phyloP scores from a whole-genome alignment of 768 basidiomycete genomes.

The Panaeolus papilionaceus region DNA sequence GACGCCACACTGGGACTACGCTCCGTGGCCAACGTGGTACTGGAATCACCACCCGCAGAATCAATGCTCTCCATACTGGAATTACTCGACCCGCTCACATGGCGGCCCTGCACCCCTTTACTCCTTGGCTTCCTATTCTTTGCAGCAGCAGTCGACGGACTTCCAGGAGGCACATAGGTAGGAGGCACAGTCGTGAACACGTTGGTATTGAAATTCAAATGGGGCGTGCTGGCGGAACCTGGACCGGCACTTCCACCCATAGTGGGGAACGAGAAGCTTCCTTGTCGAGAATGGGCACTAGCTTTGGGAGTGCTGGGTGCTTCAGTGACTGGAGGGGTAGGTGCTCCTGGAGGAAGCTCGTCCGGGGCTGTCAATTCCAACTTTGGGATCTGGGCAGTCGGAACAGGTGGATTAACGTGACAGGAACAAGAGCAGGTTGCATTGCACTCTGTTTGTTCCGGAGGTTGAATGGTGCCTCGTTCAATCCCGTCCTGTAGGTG shows the following conservation, averaged over 20 bases:
- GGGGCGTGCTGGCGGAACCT: slow-evolving; percentile 23
- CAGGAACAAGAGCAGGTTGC: slow-evolving; percentile 1
- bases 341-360: slow-evolving; percentile 15
- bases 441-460: neutral
- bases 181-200: slow-evolving; percentile 53
- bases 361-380: neutral
- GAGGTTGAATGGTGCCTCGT: slow-evolving; percentile 8
- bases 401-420: neutral
- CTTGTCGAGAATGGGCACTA: slow-evolving; percentile 30
- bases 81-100: slow-evolving; percentile 5
- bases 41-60: no score
- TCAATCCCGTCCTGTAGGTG: slow-evolving; percentile 26
- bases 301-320: slow-evolving; percentile 43
- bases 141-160: slow-evolving; percentile 32
- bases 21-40: no score
- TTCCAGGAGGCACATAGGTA: slow-evolving; percentile 35
- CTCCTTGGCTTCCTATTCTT: slow-evolving; percentile 23
- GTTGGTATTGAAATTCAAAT: slow-evolving; percentile 46
- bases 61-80: neutral
- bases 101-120: slow-evolving; percentile 12
- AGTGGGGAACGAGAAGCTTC: slow-evolving; percentile 34
- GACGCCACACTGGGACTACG: no score
- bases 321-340: slow-evolving; percentile 44
- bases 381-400: neutral
- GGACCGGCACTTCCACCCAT: slow-evolving; percentile 20